Evolutionary conservation across 768 basidiomycete genomes (phyloP).

Genomic region (Mycena polygramma): DNA sequence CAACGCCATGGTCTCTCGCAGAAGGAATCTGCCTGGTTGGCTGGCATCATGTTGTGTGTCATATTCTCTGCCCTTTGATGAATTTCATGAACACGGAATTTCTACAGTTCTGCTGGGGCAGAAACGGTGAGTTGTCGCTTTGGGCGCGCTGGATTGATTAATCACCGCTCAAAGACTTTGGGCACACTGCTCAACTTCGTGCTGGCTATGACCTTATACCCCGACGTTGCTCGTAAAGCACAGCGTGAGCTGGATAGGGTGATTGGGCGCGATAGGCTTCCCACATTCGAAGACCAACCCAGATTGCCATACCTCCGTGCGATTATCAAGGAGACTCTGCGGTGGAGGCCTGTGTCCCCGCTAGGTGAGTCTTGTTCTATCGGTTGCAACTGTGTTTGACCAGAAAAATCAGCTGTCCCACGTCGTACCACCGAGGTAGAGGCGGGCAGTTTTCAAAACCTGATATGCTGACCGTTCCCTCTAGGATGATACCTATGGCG

Average conservation of each 20-base stretch:
- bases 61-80: slow-evolving; percentile 34
- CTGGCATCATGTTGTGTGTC: too few relatives aligned
- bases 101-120: slow-evolving; percentile 31
- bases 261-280: slow-evolving; percentile 1
- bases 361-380: slow-evolving; percentile 10
- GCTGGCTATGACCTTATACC: neutral
- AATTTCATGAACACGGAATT: neutral
- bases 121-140: slow-evolving; percentile 46
- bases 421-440: too few relatives aligned
- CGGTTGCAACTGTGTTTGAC: too few relatives aligned
- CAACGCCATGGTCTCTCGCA: slow-evolving; percentile 24
- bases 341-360: slow-evolving; percentile 13
- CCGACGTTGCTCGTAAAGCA: neutral
- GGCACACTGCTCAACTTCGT: neutral
- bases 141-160: too few relatives aligned
- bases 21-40: slow-evolving; percentile 35
- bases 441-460: too few relatives aligned
- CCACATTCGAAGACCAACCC: slow-evolving; percentile 10
- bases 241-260: slow-evolving; percentile 13
- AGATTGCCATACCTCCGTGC: slow-evolving; percentile 15
- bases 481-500: too few relatives aligned
- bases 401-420: too few relatives aligned
- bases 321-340: slow-evolving; percentile 8
- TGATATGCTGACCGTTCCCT: too few relatives aligned
- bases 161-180: too few relatives aligned